Evolutionary conservation across 345 rosid genomes (phyloP), one percentile per base, ranked within the genome.

Genomic region (Eucalyptus tenuipes): DNA sequence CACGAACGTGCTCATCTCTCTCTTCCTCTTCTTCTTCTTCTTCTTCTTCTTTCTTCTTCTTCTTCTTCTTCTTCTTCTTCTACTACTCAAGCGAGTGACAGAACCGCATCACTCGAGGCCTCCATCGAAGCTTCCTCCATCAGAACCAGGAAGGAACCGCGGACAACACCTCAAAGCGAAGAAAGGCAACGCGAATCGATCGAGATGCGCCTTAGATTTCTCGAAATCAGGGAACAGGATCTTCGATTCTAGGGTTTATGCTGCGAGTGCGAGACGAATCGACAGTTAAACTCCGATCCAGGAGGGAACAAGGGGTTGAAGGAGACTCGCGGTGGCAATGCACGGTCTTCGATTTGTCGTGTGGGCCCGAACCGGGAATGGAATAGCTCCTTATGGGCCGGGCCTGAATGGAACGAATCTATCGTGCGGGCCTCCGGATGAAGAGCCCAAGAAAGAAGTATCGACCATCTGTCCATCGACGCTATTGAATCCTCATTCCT

Each of bases 1-100:
- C 85, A 95, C 93, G 68, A 89, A 52, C 57, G 57, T 42, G 79
- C 94, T 92, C 97, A 94, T 95, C 61, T 29, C 42, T 33, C 8
- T 15, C 37, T 33, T n/a, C 18, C 11, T 20, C 11, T 22, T 22
- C 61, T 55, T 24, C 61, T 52, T 17, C 55, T n/a, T n/a, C n/a
- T n/a, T n/a, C n/a, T n/a, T n/a, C n/a, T n/a, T n/a, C n/a, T n/a
- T 16, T 50, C 55, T 52, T 52, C 55, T 52, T 53, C 57, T 53
- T 10, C 40, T 37, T 5, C 8, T 16, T 50, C 55, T 52, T 52
- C 55, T 52, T 53, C 57, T 53, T 10, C 40, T 37, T 5, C 8
- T 37, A 0, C 47, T 10, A 40, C 12, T 6, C 13, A 7, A 40
- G 47, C 47, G 47, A 25, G 27, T 12, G 15, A 75, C 84, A 11